A percentile compares a stretch with the other conserved stretches of the same genome.
phyloP scores from a whole-genome alignment of 2,329 filamentous ascomycete species.

The Fusarium verrucosum region DNA sequence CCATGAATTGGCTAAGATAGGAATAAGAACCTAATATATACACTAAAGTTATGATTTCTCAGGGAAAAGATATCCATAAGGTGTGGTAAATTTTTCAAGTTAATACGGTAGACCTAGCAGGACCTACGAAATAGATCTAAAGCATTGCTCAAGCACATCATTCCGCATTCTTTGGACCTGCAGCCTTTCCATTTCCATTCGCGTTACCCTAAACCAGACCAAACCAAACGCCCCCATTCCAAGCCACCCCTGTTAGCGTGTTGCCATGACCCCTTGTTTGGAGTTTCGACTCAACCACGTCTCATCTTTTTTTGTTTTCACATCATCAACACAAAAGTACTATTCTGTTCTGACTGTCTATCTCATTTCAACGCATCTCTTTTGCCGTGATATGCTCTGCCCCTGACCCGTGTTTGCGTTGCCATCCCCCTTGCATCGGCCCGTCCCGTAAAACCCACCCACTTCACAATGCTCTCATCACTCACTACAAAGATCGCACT shows the following conservation, averaged over 20 bases:
- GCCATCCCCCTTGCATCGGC: not conserved
- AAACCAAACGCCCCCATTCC: constrained; percentile 25
- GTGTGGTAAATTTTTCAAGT: no score
- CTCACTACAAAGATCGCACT: constrained; percentile 67
- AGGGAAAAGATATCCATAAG: no score
- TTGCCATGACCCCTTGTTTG: constrained; percentile 1
- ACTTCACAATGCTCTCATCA: constrained; percentile 60
- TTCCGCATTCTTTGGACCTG: no score
- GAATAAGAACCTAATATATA: no score
- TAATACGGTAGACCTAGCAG: no score
- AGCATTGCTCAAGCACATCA: no score
- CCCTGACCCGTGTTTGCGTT: not conserved
- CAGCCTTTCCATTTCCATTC: no score
- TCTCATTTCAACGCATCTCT: not conserved
- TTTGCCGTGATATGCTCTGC: not conserved
- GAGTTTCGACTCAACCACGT: constrained; percentile 37
- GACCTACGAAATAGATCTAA: no score
- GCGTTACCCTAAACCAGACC: constrained; percentile 11
- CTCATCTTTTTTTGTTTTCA: constrained; percentile 32
- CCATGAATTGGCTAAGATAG: no score
- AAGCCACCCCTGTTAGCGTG: constrained; percentile 31
- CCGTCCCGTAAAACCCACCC: not conserved
- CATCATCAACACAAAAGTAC: not conserved
- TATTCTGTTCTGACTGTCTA: not conserved
- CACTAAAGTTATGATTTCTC: no score